Percentiles rank a stretch among this genome's conserved stretches.
These are phyloP conservation scores for Colletotrichum sp. DNA, from an alignment of 2,329 filamentous ascomycete genomes.

Conservation along the genomic window DNA sequence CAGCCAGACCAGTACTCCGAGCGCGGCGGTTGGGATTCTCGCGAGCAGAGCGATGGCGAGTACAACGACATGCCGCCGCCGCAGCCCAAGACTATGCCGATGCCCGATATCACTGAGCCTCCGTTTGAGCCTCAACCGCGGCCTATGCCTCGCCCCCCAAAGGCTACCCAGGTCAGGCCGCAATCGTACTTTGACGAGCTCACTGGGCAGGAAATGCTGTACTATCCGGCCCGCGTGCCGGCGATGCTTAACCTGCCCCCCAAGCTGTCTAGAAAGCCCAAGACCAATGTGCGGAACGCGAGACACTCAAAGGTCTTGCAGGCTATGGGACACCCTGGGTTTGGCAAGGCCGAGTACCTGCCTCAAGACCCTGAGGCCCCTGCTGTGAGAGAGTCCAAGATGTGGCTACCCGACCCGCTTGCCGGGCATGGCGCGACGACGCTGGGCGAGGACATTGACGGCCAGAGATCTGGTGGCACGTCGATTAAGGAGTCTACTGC, in stretches of 20 bases:
- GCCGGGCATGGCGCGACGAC: constrained; percentile 25
- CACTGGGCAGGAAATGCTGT: constrained; percentile 84
- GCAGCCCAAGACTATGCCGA: constrained; percentile 23
- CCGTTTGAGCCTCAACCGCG: constrained; percentile 20
- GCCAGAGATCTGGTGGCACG: neutral
- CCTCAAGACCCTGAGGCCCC: constrained; percentile 31
- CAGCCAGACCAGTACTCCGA: constrained; percentile 52
- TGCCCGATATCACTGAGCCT: constrained; percentile 25
- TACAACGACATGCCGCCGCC: neutral
- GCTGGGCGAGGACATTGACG: neutral
- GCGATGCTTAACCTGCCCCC: constrained; percentile 92
- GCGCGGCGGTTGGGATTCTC: constrained; percentile 21
- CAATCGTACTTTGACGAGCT: constrained; percentile 67
- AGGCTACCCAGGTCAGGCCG: constrained; percentile 41
- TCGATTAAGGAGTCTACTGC: neutral
- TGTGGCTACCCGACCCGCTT: constrained; percentile 54
- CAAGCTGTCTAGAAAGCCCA: constrained; percentile 77
- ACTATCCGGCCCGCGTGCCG: constrained; percentile 93
- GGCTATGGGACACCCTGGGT: constrained; percentile 47
- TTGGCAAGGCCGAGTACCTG: constrained; percentile 26
- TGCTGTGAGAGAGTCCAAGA: constrained; percentile 35
- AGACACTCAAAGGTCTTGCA: constrained; percentile 77
- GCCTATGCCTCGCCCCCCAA: constrained; percentile 26
- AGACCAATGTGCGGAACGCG: constrained; percentile 67
- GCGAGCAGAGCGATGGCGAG: neutral